These are phyloP conservation scores for Colletotrichum chrysophilum DNA, from an alignment of 2,329 filamentous ascomycete species.

Conservation along the genomic window DNA sequence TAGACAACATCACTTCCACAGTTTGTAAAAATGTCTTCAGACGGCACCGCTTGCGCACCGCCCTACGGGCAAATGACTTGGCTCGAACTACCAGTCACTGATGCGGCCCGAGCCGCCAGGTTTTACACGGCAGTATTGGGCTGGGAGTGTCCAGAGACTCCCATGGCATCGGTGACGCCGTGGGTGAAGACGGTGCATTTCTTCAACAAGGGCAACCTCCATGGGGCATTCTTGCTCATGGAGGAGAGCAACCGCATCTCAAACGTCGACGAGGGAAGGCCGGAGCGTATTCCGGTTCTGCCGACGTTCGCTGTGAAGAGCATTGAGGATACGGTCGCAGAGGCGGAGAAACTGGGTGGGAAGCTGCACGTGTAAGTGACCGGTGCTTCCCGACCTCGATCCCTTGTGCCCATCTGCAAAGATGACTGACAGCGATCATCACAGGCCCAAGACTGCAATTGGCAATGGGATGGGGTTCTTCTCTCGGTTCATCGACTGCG, in stretches of 20 bases:
- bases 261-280: slow-evolving; percentile 29
- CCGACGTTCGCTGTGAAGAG: slow-evolving; percentile 38
- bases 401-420: too few relatives aligned
- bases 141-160: slow-evolving; percentile 33
- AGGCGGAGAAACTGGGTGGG: slow-evolving; percentile 34
- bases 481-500: slow-evolving; percentile 40
- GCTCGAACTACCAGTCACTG: slow-evolving; percentile 42
- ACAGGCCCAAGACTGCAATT: slow-evolving; percentile 40
- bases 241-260: slow-evolving; percentile 31
- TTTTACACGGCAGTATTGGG: slow-evolving; percentile 42
- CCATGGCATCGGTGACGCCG: slow-evolving; percentile 22
- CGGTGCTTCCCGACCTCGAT: neutral
- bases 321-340: slow-evolving; percentile 34
- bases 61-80: slow-evolving; percentile 39
- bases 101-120: slow-evolving; percentile 36
- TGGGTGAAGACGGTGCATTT: slow-evolving; percentile 36
- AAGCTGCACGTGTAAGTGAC: slow-evolving; percentile 38
- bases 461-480: slow-evolving; percentile 37
- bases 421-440: neutral
- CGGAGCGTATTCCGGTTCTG: slow-evolving; percentile 32
- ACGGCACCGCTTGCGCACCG: neutral
- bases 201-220: slow-evolving; percentile 37
- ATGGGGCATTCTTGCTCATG: slow-evolving; percentile 40
- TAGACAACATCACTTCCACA: neutral
- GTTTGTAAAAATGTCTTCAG: neutral